Base-by-base conservation (phyloP, 1,139 yeast species). In the Blastobotrys malaysiensis region DNA sequence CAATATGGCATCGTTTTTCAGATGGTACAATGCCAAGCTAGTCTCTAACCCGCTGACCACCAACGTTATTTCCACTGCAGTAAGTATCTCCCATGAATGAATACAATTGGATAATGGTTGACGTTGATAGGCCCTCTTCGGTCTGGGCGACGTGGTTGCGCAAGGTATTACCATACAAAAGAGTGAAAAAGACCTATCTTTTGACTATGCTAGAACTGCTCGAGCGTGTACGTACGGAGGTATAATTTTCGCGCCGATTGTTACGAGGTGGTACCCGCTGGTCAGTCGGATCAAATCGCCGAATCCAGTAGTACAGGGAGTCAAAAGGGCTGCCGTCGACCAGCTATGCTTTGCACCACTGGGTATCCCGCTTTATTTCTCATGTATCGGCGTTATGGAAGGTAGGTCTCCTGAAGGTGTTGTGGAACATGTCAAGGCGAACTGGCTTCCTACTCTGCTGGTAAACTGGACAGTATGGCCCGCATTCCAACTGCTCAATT, bases 401-500 rank as follows among this genome's bases (percentile, higher is more conserved):
- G 77, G 78, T 18, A 69, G 73, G 48, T 55, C 69, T 0, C 51
- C 69, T 1, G 65, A 67, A 9, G 76, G 73, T 22, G 61, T 70
- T 49, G 55, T 58, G 45, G 57, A 61, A 9, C 58, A 63, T 5
- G 54, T 68, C 20, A 44, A 54, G 13, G 50, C 59, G 18, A 65
- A 68, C 52, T 69, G 68, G 60, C 27, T 50, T 50, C 57, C 65
- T 1, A 87, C 95, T 0, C 69, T 88, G 46, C 59, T 73, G 31
- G 78, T 86, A 31, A 89, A 88, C 67, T 90, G 96, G 96, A 61
- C 76, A 49, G 86, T 90, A 7, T 90, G 97, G 97, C 97, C 97
- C 0, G 73, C 80, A 0, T 84, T 90, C 63, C 97, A 90, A 69
- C 59, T 80, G 51, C 63, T 82, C 55, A 91, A 91, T 69, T 88